Percentiles rank a stretch among this genome's conserved stretches.
Conservation (phyloP, 352 stramenopile species). For the Peronospora belbahrii region DNA sequence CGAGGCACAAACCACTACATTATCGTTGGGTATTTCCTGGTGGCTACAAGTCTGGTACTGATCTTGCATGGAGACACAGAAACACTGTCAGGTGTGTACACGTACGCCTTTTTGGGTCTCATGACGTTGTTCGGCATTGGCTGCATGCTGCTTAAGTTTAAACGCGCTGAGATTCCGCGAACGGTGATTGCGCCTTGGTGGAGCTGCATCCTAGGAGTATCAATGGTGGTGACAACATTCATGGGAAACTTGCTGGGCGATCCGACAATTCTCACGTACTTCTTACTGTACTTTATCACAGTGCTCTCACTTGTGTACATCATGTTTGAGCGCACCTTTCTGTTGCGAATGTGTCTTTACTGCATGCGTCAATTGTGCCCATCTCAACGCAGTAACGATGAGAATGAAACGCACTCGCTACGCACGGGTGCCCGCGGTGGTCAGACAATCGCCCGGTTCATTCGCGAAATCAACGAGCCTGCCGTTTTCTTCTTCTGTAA, state of each 20-base stretch:
- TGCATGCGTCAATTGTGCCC: constrained; percentile 67
- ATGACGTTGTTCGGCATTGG: constrained; percentile 92
- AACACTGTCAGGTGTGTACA: constrained; percentile 91
- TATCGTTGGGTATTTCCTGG: constrained; percentile 86
- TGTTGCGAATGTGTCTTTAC: constrained; percentile 78
- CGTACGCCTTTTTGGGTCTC: constrained; percentile 91
- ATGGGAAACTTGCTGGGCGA: constrained; percentile 82
- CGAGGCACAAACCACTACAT: constrained; percentile 90
- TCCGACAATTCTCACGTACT: constrained; percentile 84
- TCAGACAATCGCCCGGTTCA: constrained; percentile 80
- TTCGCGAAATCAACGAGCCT: constrained; percentile 83
- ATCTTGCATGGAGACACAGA: constrained; percentile 88
- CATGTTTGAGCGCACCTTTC: constrained; percentile 87
- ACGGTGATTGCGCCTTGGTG: constrained; percentile 85
- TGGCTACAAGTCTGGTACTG: constrained; percentile 83
- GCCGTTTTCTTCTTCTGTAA: constrained; percentile 93
- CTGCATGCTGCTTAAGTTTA: constrained; percentile 94
- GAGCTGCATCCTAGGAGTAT: constrained; percentile 73
- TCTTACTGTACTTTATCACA: constrained; percentile 82
- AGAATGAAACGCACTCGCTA: constrained; percentile 41
- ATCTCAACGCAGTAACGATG: constrained; percentile 37
- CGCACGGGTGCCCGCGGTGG: constrained; percentile 73
- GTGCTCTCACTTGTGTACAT: constrained; percentile 77
- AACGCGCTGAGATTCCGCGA: constrained; percentile 85
- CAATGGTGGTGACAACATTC: constrained; percentile 78